Evolutionary conservation across 2,329 filamentous ascomycete species (phyloP), one percentile per base, ranked within the genome.

Genomic region (Fusarium penzigii): DNA sequence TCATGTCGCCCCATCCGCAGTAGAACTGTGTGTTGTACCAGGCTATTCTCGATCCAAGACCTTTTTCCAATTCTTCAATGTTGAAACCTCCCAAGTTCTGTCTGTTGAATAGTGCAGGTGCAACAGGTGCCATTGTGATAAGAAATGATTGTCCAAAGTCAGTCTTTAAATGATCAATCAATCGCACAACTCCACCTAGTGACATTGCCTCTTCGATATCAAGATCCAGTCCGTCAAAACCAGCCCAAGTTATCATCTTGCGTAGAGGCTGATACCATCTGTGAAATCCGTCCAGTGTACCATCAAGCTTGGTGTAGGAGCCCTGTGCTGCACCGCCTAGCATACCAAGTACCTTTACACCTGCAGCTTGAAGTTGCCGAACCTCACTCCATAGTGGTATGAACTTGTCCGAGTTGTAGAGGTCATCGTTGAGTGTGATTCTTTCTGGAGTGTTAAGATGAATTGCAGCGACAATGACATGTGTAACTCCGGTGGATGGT

Each of bases 11-110:
- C 84, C 90, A 96, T 0, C 90, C 90, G 63, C 88, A 92, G 76
- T 96, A 96, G 70, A 95, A 94, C 66, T 96, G 92, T 6, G 86
- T 80, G 64, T 95, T 95, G 68, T 95, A 95, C 82, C 90, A 96
- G 2, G 78, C 78, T 29, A 96, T 87, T 48, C 85, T 78, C 11
- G 72, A 70, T 0, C 85, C 85, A 2, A 81, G 75, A 58, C 80
- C 77, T 10, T 77, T 75, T 64, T 94, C 90, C 1, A 96, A 78
- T 17, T 83, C 75, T 17, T 82, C 77, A 68, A 96, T 94, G 64
- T 83, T 80, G 70, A 96, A 96, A 0, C 91, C 91, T 46, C 87
- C 90, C 1, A 95, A 76, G 65, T 89, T 88, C 16, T 68, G 69
- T 11, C 70, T 68, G 47, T 73, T 69, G 39, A 83, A 78, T 14